phyloP scores from a whole-genome alignment of 208 protist genomes.

The Tritrichomonas foetus region DNA sequence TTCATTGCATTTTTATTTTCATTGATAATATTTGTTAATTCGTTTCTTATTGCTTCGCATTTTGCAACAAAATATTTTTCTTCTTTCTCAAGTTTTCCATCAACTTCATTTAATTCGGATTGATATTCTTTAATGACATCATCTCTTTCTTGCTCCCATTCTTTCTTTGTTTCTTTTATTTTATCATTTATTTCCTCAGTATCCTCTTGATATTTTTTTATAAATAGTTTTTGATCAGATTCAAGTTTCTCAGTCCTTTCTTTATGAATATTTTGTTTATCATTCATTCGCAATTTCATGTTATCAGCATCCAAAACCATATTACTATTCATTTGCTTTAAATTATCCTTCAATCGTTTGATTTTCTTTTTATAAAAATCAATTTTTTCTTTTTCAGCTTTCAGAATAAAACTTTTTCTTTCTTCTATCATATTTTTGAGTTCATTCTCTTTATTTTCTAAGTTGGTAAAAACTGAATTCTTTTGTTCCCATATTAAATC shows the following conservation, averaged over 20 bases:
- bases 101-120: not conserved
- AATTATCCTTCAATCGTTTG: not conserved
- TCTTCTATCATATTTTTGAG: not conserved
- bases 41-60: not conserved
- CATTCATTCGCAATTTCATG: not conserved
- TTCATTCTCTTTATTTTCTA: not conserved
- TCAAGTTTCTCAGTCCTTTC: not conserved
- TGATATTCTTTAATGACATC: not conserved
- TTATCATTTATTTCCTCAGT: not conserved
- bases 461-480: not conserved
- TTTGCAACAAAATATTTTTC: not conserved
- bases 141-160: not conserved
- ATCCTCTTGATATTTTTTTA: not conserved
- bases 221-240: not conserved
- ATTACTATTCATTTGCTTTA: not conserved
- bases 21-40: not conserved
- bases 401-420: not conserved
- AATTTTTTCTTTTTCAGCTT: not conserved
- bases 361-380: not conserved
- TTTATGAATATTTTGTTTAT: not conserved
- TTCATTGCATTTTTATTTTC: not conserved
- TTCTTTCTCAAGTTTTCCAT: not conserved
- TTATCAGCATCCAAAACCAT: not conserved
- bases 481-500: not conserved
- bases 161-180: not conserved